Base-by-base conservation (phyloP, 192 early-diverging fungal species). In the Umbelopsis vinacea region DNA sequence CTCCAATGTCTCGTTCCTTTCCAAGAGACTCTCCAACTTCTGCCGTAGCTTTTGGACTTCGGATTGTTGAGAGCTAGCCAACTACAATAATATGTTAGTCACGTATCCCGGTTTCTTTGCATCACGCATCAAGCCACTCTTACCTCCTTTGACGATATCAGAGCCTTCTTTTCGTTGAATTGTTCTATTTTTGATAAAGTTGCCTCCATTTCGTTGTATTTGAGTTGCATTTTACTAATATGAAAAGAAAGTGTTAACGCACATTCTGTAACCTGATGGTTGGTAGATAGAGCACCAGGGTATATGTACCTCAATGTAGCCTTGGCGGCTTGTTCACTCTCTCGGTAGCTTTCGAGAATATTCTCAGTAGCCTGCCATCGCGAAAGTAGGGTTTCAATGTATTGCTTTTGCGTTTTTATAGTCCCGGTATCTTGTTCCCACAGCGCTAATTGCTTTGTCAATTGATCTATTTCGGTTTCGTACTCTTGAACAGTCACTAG, bases 401-500 rank as follows among this genome's bases (percentile, higher is more conserved):
- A 79, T 17, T 66, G 48, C 35, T 88, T 82, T 46, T 80, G 75
- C 35, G 84, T 83, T 45, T 79, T 46, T n/a, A 75, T 71, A 48
- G 84, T 81, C 17, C 60, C 57, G 0, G 79, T 78, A 67, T 83
- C 79, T 50, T 81, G 67, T 53, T 83, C 75, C 84, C 84, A 88
- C 4, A 84, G 71, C 4, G 86, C 47, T 53, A 88, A 69, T 50
- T 86, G 80, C 4, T 83, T 78, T 0, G 87, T 84, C 68, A 88
- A 71, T 52, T 85, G 83, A 52, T 83, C 50, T 19, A 86, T 80
- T 24, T 79, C 71, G 45, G 83, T 78, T 57, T 88, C 82, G 29
- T 83, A 83, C 48, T 86, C 85, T 40, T 77, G 73, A 66, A 85
- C 63, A 46, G 72, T 78, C 46, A 83, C 78, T 19, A 88, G 69